Conservation (phyloP, 73 alveolate species). For the Tetrahymena thermophila region DNA sequence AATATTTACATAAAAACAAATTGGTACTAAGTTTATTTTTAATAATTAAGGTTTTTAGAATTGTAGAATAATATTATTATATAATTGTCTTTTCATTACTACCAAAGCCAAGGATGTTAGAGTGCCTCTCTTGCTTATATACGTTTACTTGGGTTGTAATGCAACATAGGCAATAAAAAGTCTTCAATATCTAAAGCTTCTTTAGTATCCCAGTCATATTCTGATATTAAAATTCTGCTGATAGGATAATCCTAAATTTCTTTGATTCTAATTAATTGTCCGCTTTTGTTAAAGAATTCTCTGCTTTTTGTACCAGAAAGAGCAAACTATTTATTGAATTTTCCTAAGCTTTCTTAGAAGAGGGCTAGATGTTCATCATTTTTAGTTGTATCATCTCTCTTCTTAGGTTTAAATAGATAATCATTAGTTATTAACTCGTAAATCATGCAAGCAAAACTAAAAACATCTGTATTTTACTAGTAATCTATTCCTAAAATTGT, state of each 20-base stretch:
- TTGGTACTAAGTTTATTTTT: no score
- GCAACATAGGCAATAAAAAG: constrained; percentile 91
- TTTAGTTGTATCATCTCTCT: constrained; percentile 40
- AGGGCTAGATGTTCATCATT: constrained; percentile 76
- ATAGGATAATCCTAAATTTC: constrained; percentile 43
- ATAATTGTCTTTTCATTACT: not conserved
- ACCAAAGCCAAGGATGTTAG: constrained; percentile 78
- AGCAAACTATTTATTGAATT: constrained; percentile 57
- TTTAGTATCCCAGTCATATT: constrained; percentile 79
- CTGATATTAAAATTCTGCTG: constrained; percentile 75
- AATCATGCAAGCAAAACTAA: constrained; percentile 78
- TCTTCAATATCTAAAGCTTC: constrained; percentile 88
- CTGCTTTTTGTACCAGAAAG: constrained; percentile 38
- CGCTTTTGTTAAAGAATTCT: constrained; percentile 27
- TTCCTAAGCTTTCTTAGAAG: constrained; percentile 67
- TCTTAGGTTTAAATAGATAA: constrained; percentile 57
- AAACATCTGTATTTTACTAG: constrained; percentile 67
- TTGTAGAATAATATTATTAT: no score
- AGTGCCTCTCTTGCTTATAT: constrained; percentile 84
- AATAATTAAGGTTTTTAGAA: no score
- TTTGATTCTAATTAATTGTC: constrained; percentile 19
- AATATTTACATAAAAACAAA: no score
- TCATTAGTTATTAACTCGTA: constrained; percentile 80
- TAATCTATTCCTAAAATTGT: constrained; percentile 66
- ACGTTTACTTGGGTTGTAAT: constrained; percentile 73